Percentiles rank a stretch among this genome's conserved stretches.
Evolutionary conservation across 495 filamentous ascomycete species (phyloP).

Genomic region (Umbilicaria muhlenbergii): DNA sequence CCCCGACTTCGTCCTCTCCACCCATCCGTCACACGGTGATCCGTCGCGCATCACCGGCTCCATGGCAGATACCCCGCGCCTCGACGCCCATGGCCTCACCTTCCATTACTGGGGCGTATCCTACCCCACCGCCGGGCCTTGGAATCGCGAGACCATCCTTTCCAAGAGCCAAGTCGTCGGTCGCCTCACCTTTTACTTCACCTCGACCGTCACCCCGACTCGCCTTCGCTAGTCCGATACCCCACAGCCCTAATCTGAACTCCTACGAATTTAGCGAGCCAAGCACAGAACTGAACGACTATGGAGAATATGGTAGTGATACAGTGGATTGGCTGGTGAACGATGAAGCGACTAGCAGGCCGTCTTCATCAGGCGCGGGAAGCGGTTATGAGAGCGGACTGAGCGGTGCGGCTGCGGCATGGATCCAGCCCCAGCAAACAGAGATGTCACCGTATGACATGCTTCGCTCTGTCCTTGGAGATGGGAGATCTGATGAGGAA

Average conservation of each 20-base stretch:
- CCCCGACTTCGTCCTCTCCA: constrained; percentile 62
- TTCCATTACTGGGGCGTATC: constrained; percentile 60
- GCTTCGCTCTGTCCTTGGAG: constrained; percentile 83
- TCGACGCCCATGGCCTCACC: constrained; percentile 68
- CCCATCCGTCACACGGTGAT: constrained; percentile 79
- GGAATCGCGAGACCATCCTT: constrained; percentile 52
- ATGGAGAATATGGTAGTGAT: constrained; percentile 83
- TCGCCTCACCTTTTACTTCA: constrained; percentile 79
- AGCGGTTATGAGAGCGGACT: constrained; percentile 38
- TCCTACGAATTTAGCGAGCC: constrained; percentile 81
- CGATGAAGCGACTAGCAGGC: constrained; percentile 67
- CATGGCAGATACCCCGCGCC: constrained; percentile 72
- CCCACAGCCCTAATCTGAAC: constrained; percentile 84
- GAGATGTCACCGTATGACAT: constrained; percentile 99
- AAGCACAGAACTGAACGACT: constrained; percentile 64
- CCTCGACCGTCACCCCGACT: constrained; percentile 87
- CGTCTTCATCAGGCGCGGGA: constrained; percentile 52
- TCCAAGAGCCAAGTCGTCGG: constrained; percentile 56
- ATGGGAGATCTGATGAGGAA: constrained; percentile 80
- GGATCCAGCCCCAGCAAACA: constrained; percentile 54
- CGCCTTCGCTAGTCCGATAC: constrained; percentile 85
- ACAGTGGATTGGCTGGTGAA: constrained; percentile 87
- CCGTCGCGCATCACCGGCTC: constrained; percentile 77
- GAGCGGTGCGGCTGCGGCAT: constrained; percentile 65
- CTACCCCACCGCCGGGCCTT: constrained; percentile 66